These are phyloP conservation scores for Jasminum sambac DNA, from an alignment of 257 asterid species.

Conservation along the genomic window DNA sequence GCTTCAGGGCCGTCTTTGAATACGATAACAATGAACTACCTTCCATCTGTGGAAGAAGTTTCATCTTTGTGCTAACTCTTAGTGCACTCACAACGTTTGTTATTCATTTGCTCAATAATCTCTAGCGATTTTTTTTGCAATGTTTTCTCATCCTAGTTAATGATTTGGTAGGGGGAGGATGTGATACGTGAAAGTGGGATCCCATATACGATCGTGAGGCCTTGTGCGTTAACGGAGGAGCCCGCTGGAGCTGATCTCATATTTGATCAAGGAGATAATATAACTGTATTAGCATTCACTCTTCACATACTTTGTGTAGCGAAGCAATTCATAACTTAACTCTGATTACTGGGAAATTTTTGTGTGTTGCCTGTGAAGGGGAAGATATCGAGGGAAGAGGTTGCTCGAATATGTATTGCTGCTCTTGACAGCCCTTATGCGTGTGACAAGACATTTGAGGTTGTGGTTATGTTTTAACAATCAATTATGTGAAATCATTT, in stretches of 20 bases:
- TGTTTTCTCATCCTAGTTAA: slow-evolving; percentile 12
- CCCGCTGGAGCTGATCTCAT: slow-evolving; percentile 98
- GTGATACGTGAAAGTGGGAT: slow-evolving; percentile 84
- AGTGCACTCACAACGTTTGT: neutral
- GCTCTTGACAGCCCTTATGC: slow-evolving; percentile 89
- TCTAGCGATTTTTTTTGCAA: neutral
- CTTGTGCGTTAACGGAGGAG: slow-evolving; percentile 97
- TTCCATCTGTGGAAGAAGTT: neutral
- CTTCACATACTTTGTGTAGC: neutral
- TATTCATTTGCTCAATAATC: neutral
- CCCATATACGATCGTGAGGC: slow-evolving; percentile 86
- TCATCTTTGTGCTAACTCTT: neutral
- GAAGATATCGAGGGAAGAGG: slow-evolving; percentile 87
- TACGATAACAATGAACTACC: neutral
- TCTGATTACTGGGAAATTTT: slow-evolving; percentile 8
- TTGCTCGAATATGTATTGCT: slow-evolving; percentile 86
- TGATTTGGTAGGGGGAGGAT: slow-evolving; percentile 73
- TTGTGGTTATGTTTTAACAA: slow-evolving; percentile 15
- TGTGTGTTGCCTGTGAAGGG: slow-evolving; percentile 47
- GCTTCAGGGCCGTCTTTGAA: no score
- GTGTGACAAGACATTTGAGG: slow-evolving; percentile 93
- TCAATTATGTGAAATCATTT: neutral
- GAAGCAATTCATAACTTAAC: neutral
- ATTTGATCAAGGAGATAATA: slow-evolving; percentile 94
- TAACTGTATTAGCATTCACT: slow-evolving; percentile 54